These are phyloP conservation scores for Penicillium sp. DNA, from an alignment of 2,329 filamentous ascomycete species.

Conservation along the genomic window DNA sequence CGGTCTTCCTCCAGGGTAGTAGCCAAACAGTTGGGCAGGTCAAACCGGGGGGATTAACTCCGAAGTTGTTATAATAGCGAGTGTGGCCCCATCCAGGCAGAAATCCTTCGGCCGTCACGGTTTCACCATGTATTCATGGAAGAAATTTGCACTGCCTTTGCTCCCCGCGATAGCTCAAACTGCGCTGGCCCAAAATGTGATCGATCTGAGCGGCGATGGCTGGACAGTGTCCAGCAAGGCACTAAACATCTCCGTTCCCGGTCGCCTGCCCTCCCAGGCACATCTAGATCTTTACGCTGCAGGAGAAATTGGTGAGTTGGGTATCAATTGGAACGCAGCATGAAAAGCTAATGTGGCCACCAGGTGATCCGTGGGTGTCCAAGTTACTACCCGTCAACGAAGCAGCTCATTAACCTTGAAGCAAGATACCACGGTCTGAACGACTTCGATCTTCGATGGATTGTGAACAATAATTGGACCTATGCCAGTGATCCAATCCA, in stretches of 20 bases:
- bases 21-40: not conserved
- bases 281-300: conserved; percentile 62
- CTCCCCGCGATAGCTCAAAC: conserved; percentile 20
- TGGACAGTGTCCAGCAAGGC: conserved; percentile 53
- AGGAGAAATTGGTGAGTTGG: conserved; percentile 55
- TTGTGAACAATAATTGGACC: conserved; percentile 64
- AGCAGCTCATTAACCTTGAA: not conserved
- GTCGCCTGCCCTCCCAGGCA: conserved; percentile 60
- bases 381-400: conserved; percentile 6
- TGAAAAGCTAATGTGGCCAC: conserved; percentile 4
- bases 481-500: conserved; percentile 57
- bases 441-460: conserved; percentile 64
- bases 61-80: not conserved
- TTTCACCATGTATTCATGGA: conserved; percentile 25
- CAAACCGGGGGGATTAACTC: conserved; percentile 5
- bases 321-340: conserved; percentile 4
- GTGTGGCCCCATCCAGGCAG: not conserved
- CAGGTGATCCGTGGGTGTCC: conserved; percentile 41
- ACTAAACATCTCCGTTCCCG: conserved; percentile 59
- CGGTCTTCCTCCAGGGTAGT: not conserved
- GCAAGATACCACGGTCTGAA: conserved; percentile 58
- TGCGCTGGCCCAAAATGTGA: conserved; percentile 35
- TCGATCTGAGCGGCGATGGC: conserved; percentile 47
- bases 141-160: conserved; percentile 17
- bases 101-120: not conserved